A percentile compares a stretch with the other conserved stretches of the same genome.
These are phyloP conservation scores for Apiospora sp. DNA, from an alignment of 2,329 filamentous ascomycete species.

Conservation along the genomic window DNA sequence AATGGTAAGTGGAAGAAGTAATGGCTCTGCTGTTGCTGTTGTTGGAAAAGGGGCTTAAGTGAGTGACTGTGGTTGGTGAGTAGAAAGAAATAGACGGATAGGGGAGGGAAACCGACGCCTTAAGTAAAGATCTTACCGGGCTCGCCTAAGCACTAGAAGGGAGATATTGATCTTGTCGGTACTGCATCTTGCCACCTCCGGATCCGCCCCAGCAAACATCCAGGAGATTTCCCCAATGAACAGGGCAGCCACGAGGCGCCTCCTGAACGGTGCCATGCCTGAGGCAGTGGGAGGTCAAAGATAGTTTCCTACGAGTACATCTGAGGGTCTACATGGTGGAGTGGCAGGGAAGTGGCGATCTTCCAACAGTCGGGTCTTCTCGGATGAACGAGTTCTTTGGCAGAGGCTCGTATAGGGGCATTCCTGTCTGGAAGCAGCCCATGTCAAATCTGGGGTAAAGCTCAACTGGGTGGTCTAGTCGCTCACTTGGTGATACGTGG, in stretches of 20 bases:
- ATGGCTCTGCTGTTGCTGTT: background rate
- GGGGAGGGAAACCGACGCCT: background rate
- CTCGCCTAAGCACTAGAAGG: too few species aligned
- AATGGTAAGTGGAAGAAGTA: background rate
- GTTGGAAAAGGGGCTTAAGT: background rate
- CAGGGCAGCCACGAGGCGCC: background rate
- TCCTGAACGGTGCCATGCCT: constrained; percentile 2
- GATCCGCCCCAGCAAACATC: background rate
- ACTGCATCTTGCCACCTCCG: background rate
- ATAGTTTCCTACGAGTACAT: background rate
- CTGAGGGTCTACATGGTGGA: background rate
- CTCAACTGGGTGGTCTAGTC: background rate
- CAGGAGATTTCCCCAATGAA: background rate
- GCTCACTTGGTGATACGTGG: background rate
- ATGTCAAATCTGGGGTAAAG: background rate
- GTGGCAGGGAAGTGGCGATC: background rate
- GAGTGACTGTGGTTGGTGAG: background rate
- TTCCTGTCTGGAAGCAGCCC: background rate
- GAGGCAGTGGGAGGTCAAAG: background rate
- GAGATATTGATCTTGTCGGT: background rate
- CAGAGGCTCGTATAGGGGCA: background rate
- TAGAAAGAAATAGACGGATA: too few species aligned
- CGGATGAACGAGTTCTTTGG: background rate
- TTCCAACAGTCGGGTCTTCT: too few species aligned
- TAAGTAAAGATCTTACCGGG: background rate